Base-by-base conservation (phyloP, 129 eudicot genomes). In the Logfia minima region DNA sequence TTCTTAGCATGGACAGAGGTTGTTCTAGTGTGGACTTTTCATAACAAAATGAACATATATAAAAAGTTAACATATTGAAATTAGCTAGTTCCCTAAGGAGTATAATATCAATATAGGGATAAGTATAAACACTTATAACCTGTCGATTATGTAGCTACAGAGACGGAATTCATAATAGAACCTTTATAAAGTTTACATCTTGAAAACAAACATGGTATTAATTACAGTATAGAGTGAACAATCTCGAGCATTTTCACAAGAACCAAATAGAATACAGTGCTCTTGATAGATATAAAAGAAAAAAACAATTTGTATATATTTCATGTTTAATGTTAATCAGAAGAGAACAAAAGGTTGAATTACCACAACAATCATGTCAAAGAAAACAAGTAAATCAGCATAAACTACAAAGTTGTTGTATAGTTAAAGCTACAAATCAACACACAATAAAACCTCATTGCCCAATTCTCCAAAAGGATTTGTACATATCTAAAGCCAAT, bases 11-110 rank as follows among this genome's bases (percentile, higher is more conserved):
- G 26, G 10, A 58, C 23, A 58, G 26, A 58, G 16, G 63, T 22
- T 60, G 24, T n/a, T 55, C 66, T 22, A 73, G 32, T 31, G 58
- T 56, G 35, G 55, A 21, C 66, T 73, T 60, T 4, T 60, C 78
- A 60, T 74, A 8, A 61, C 39, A 60, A 43, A 24, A 24, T 24
- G 3, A 45, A 45, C 53, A 45, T 45, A 45, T 45, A 45, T 2
- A 11, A 0, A 13, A 45, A 13, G 1, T 45, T 45, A 3, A 39
- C 18, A 45, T 45, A 0, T 13, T 45, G 18, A 35, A 60, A 58
- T n/a, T 68, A 41, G 58, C 35, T 58, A 14, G 37, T n/a, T 9
- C 31, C 31, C 4, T 60, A 19, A 60, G 24, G 19, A 8, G 31
- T 8, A 60, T 60, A 60, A 22, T 19, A n/a, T 58, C 10, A 58